Percentiles rank a stretch among this genome's conserved stretches.
phyloP scores from a whole-genome alignment of 176 grass and related monocot species.

The Areca catechu region DNA sequence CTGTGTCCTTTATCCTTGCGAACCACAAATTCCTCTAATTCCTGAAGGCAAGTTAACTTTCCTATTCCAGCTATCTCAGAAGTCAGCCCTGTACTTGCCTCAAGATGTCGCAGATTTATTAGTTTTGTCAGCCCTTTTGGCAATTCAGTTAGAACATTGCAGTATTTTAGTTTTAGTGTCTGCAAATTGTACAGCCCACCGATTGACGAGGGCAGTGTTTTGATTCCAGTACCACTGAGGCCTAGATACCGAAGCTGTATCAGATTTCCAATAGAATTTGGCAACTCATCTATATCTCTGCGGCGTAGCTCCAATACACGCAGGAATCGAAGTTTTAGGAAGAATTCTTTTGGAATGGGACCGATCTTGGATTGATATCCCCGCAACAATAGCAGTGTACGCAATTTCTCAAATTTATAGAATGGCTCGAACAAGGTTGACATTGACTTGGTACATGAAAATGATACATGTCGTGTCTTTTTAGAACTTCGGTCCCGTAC shows the following conservation, averaged over 20 bases:
- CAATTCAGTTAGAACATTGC: conserved; percentile 36
- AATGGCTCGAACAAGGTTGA: conserved; percentile 37
- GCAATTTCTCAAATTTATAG: conserved; percentile 37
- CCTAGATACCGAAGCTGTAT: conserved; percentile 64
- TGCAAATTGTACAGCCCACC: conserved; percentile 50
- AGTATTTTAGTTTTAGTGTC: conserved; percentile 37
- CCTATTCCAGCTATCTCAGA: conserved; percentile 40
- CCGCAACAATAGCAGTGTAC: conserved; percentile 43
- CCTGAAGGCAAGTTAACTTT: conserved; percentile 47
- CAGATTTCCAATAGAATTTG: conserved; percentile 56
- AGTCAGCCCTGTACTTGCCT: conserved; percentile 21
- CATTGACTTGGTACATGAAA: conserved; percentile 43
- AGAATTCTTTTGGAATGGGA: conserved; percentile 35
- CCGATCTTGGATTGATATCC: conserved; percentile 47
- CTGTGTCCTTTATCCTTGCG: conserved; percentile 21
- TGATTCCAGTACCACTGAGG: conserved; percentile 38
- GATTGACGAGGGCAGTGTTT: conserved; percentile 40
- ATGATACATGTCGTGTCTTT: conserved; percentile 47
- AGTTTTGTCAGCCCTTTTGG: conserved; percentile 42
- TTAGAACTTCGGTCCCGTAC: background rate
- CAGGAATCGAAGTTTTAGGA: conserved; percentile 40
- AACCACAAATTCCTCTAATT: conserved; percentile 54
- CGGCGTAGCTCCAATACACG: conserved; percentile 49
- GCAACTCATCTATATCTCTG: conserved; percentile 35
- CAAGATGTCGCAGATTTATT: conserved; percentile 49